Evolutionary conservation across 768 basidiomycete species (phyloP).

Genomic region (Mycena venus): DNA sequence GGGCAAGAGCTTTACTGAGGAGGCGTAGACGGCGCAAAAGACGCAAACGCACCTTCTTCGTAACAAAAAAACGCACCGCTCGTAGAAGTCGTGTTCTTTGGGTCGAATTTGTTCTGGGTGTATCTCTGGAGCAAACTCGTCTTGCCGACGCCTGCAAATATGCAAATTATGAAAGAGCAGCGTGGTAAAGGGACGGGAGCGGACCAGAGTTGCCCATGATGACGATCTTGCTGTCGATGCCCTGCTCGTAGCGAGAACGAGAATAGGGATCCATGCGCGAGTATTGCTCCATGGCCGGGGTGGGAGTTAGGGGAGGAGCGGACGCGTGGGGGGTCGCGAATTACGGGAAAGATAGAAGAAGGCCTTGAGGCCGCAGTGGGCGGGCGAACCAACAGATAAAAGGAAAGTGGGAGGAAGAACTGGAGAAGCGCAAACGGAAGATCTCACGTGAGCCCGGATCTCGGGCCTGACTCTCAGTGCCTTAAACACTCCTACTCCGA

Average conservation of each 20-base stretch:
- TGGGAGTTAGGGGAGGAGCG: slow-evolving; percentile 35
- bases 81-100: slow-evolving; percentile 89
- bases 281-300: slow-evolving; percentile 69
- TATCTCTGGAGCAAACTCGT: slow-evolving; percentile 92
- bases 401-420: slow-evolving; percentile 33
- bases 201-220: slow-evolving; percentile 86
- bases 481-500: too few species aligned
- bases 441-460: too few species aligned
- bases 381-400: too few species aligned
- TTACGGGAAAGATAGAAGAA: slow-evolving; percentile 23
- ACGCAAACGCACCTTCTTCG: slow-evolving; percentile 77
- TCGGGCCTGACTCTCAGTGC: too few species aligned
- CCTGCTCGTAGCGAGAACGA: slow-evolving; percentile 80
- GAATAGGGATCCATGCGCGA: slow-evolving; percentile 75
- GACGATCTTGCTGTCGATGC: slow-evolving; percentile 95
- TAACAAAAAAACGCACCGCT: slow-evolving; percentile 95
- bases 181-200: slow-evolving; percentile 21
- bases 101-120: slow-evolving; percentile 91
- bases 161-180: neutral
- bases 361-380: slow-evolving; percentile 63
- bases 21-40: neutral
- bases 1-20: neutral
- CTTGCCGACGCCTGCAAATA: slow-evolving; percentile 84
- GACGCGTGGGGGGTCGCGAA: slow-evolving; percentile 27
- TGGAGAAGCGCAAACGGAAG: neutral